Base-by-base conservation (phyloP, 2,329 filamentous ascomycete genomes). In the Monilinia laxa region DNA sequence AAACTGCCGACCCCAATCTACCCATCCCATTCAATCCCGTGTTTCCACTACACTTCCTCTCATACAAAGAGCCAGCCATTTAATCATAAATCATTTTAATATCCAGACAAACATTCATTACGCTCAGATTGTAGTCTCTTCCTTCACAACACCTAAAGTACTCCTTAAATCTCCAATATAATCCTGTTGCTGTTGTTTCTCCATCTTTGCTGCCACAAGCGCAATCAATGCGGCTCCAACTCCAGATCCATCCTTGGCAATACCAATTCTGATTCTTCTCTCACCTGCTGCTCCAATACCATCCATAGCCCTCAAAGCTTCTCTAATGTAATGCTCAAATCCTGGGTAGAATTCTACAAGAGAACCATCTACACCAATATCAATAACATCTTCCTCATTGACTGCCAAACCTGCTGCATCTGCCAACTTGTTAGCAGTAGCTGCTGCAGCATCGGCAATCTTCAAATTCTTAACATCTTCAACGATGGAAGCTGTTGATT, bases 171-270 rank as follows among this genome's bases (percentile, higher is more conserved):
- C 52, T 23, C 67, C 68, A 25, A 72, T 35, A 58, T 72, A 73
- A 68, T 71, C 68, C 3, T 62, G 38, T 55, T 64, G 56, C 3
- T 62, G 38, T 51, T 64, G 58, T 47, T 71, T 69, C 66, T 74
- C 74, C 73, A 75, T 87, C 75, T 84, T 81, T 1, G 90, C 90
- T 1, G 94, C 94, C 38, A 97, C 91, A 62, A 97, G 85, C 62
- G 95, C 95, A 79, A 98, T 98, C 73, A 99, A 81, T 52, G 95
- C 95, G 3, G 95, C 95, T 64, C 95, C 95, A n/a, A 97, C 91
- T 70, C 92, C 95, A 70, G 91, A 95, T 58, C 95, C 95, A 77
- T 99, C 95, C 83, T 97, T 97, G 69, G 95, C 95, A 75, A 98
- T 95, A 28, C 94, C 95, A 75, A 99, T 97, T 67, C 92, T 85